Conservation (phyloP, 768 basidiomycete genomes). For the Tylopilus vinaceipallidus region DNA sequence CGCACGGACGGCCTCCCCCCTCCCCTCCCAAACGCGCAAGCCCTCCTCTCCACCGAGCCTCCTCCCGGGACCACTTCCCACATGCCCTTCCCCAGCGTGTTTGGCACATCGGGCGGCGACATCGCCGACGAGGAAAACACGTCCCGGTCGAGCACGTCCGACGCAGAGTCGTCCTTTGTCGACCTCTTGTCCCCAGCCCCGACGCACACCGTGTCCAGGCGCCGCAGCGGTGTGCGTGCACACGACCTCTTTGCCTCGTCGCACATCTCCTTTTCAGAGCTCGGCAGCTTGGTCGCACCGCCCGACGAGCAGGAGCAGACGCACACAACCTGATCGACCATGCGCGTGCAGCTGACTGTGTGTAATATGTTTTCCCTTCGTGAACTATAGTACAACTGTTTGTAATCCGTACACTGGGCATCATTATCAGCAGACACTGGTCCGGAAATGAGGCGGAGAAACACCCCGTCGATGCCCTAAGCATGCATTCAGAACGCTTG, state of each 20-base stretch:
- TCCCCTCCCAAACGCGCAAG: slow-evolving; percentile 1
- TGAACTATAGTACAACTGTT: background rate
- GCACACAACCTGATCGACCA: too few species aligned
- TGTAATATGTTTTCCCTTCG: too few species aligned
- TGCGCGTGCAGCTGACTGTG: too few species aligned
- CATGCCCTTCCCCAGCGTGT: too few species aligned
- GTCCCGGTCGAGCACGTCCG: background rate
- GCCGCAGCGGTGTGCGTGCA: slow-evolving; percentile 17
- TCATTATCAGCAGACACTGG: too few species aligned
- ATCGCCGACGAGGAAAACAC: background rate
- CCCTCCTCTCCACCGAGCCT: slow-evolving; percentile 7
- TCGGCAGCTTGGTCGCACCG: slow-evolving; percentile 23
- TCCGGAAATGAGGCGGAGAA: too few species aligned
- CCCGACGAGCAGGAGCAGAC: background rate
- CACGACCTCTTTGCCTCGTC: slow-evolving; percentile 27
- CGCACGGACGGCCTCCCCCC: slow-evolving; percentile 10
- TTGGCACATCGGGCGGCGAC: background rate
- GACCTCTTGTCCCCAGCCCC: slow-evolving; percentile 23
- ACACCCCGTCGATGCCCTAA: too few species aligned
- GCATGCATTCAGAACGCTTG: too few species aligned
- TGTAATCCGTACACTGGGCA: too few species aligned
- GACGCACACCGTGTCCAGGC: slow-evolving; percentile 4
- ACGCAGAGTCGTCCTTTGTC: slow-evolving; percentile 13
- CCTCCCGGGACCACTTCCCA: too few species aligned
- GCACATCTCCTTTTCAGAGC: slow-evolving; percentile 26